Evolutionary conservation across 352 stramenopile genomes (phyloP), one percentile per base, ranked within the genome.

Genomic region (Phytophthora syringae): DNA sequence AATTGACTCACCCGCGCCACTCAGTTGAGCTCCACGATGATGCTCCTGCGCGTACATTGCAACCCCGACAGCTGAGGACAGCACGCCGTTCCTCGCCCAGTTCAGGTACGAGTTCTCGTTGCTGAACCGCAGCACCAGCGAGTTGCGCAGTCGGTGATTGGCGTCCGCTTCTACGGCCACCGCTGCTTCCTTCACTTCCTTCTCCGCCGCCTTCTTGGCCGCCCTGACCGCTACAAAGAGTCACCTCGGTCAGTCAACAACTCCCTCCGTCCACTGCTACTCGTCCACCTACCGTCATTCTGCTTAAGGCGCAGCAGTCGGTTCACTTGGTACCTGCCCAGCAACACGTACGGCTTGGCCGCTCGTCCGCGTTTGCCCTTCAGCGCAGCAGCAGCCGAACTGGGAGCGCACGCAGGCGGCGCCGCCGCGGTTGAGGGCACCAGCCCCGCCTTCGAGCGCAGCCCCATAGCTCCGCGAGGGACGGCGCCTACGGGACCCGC

Each of bases 81-180:
- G 43, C 39, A 95, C 87, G 28, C 87, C 87, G 52, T 95, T 95
- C 65, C 87, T 77, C 32, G 87, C 85, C 87, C 87, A 95, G 68
- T 95, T 95, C 57, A 95, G 53, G 60, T 94, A 95, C 71, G 87
- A 95, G 66, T 92, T 93, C 57, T 95, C 87, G 48, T 95, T 95
- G 63, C 82, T 92, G 63, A 95, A 95, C 60, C 87, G 85, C 28
- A 95, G 74, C 20, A 80, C 73, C 65, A 81, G 43, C 32, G 73
- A 73, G 51, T 74, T 81, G 15, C 73, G 64, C 12, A 81, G 50
- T 24, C 61, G 61, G 27, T 59, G 62, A 24, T 65, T 79, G 30
- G 63, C 66, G 10, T 82, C 71, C 4, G 67, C 66, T 18, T 70
- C 67, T 10, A 67, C 51, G 15, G 70, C 70, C 5, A 59, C 51